A percentile compares a stretch with the other conserved stretches of the same genome.
These are phyloP conservation scores for Phytophthora quininea DNA, from an alignment of 352 stramenopile genomes.

Conservation along the genomic window DNA sequence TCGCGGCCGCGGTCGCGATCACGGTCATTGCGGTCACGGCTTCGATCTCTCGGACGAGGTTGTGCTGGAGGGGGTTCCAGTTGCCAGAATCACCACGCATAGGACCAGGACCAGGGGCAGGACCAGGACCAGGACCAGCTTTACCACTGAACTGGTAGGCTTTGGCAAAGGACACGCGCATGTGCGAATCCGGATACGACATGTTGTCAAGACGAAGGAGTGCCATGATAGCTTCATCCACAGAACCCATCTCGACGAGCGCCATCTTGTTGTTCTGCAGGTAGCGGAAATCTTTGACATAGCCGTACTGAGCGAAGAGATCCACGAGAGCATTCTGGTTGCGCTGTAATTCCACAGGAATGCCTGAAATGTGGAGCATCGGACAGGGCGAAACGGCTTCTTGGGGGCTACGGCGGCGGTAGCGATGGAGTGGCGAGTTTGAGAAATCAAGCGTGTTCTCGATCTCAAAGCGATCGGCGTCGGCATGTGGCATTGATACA, in stretches of 20 bases:
- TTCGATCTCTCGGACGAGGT: conserved; percentile 45
- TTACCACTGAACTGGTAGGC: conserved; percentile 44
- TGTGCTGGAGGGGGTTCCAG: conserved; percentile 31
- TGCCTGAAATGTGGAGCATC: conserved; percentile 77
- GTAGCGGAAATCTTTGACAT: conserved; percentile 77
- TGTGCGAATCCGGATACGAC: conserved; percentile 69
- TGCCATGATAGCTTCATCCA: conserved; percentile 81
- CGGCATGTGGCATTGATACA: conserved; percentile 81
- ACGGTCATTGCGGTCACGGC: conserved; percentile 58
- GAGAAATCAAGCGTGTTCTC: conserved; percentile 85
- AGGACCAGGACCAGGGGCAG: conserved; percentile 24
- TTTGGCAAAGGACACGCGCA: conserved; percentile 87
- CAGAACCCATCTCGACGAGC: conserved; percentile 72
- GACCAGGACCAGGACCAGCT: conserved; percentile 9
- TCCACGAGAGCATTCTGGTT: conserved; percentile 63
- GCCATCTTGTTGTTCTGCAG: conserved; percentile 86
- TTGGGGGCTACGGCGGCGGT: conserved; percentile 64
- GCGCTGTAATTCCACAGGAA: conserved; percentile 71
- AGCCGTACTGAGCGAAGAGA: conserved; percentile 74
- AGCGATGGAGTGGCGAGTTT: conserved; percentile 77
- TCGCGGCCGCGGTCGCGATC: conserved; percentile 54
- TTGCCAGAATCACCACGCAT: conserved; percentile 24
- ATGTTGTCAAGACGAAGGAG: conserved; percentile 75
- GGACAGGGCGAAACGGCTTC: conserved; percentile 70
- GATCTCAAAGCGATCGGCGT: conserved; percentile 83